Base-by-base conservation (phyloP, 305 asterid species). In the Fraxinus baroniana region DNA sequence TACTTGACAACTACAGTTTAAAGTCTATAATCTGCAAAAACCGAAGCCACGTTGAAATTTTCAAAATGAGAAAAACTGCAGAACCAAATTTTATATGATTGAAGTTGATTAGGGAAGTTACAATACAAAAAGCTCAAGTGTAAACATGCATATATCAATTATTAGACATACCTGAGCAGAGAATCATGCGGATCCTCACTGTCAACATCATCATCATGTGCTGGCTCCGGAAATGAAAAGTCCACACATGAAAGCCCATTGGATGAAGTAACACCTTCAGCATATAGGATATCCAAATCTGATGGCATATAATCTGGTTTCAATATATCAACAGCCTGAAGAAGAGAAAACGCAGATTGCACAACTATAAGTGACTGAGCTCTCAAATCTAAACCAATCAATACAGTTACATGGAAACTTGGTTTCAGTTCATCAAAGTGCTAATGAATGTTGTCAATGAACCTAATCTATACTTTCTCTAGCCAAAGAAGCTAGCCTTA, bases 191-290 rank as follows among this genome's bases (percentile, higher is more conserved):
- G 92, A 85, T 89, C 97, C 68, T 91, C 86, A 81, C 91, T 92
- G 72, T 93, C 95, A 83, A 84, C 81, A 78, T 85, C 89, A 55
- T 88, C 98, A 62, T 89, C 93, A 85, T 87, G 86, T 39, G 89
- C 77, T 41, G 91, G 83, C 87, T 91, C 96, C 0, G 99, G 99
- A 87, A 94, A 93, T 22, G 95, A 91, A 82, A 97, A 97, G 71
- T 97, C 98, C 70, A 93, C 90, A 77, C 96, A 94, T 4, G 98
- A 89, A 80, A 97, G 98, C 77, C 98, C 99, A 84, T 94, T 97
- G 81, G 95, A 91, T 77, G 98, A 94, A 77, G 97, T 93, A 87
- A 94, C 96, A 83, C 91, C 96, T 88, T 94, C 98, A 17, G 99
- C 98, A 82, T 92, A 92, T 76, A 97, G 95, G 82, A 97, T 92